Conservation (phyloP, 345 rosid species). For the Hirschfeldia incana region DNA sequence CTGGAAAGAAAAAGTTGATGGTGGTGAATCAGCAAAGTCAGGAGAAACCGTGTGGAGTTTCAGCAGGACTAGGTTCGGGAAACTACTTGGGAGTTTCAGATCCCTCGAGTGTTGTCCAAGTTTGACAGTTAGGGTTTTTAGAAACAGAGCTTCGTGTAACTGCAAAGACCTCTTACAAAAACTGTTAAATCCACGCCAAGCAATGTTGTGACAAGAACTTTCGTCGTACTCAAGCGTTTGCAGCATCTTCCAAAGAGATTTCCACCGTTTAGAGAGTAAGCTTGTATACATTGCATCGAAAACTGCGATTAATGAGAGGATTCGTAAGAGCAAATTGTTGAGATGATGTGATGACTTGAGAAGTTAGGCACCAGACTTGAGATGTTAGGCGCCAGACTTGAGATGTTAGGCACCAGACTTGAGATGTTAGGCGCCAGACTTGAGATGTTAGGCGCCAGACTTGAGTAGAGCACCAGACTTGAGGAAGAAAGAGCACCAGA, state of each 20-base stretch:
- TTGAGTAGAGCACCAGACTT: too few species aligned
- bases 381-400: too few species aligned
- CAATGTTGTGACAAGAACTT: not conserved
- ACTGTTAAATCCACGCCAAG: not conserved
- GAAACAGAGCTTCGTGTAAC: constrained; percentile 5
- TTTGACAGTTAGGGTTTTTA: not conserved
- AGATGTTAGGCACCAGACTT: too few species aligned
- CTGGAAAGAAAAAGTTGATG: not conserved
- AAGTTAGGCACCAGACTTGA: too few species aligned
- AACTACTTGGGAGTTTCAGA: not conserved
- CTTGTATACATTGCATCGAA: not conserved
- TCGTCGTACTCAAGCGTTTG: not conserved
- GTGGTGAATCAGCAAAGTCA: not conserved
- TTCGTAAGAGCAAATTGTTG: constrained; percentile 3
- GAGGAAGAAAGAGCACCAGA: too few species aligned
- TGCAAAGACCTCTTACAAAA: not conserved
- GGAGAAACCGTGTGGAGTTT: not conserved
- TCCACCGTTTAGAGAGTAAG: not conserved
- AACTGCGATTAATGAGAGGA: not conserved
- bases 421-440: too few species aligned
- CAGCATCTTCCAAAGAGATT: constrained; percentile 19
- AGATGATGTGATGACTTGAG: too few species aligned
- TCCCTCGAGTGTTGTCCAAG: not conserved
- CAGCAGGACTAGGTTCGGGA: not conserved
- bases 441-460: too few species aligned